These are phyloP conservation scores for Euphorbia corollata DNA, from an alignment of 441 rosid species.

Conservation along the genomic window DNA sequence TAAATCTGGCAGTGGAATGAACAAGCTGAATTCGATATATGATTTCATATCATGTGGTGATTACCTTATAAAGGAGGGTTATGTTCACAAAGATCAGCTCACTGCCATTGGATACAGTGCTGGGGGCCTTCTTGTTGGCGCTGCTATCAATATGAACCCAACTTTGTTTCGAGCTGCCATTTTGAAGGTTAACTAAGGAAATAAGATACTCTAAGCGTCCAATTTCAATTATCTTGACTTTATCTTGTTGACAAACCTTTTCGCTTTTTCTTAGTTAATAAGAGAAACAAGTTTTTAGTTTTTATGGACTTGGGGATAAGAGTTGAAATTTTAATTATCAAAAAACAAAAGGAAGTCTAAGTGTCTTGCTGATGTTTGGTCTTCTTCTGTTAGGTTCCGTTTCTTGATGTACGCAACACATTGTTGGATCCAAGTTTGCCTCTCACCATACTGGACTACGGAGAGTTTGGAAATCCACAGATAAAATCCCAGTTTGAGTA, in stretches of 20 bases:
- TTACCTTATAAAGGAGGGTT: conserved; percentile 59
- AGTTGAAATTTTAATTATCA: too few species aligned
- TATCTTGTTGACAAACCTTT: neutral
- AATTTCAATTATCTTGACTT: neutral
- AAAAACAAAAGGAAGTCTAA: too few species aligned
- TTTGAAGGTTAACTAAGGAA: conserved; percentile 46
- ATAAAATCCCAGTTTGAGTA: conserved; percentile 41
- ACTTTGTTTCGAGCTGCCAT: conserved; percentile 61
- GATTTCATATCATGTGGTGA: conserved; percentile 60
- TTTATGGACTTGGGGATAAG: too few species aligned
- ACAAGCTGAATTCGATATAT: conserved; percentile 58
- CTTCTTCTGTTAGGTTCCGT: conserved; percentile 54
- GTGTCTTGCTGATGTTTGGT: conserved; percentile 14
- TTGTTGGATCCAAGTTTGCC: conserved; percentile 72
- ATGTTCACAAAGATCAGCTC: conserved; percentile 50
- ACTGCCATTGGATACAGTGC: conserved; percentile 75
- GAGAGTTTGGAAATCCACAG: conserved; percentile 87
- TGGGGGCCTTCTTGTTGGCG: conserved; percentile 72
- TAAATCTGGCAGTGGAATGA: conserved; percentile 54
- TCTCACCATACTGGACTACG: conserved; percentile 70
- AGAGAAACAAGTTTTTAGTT: neutral
- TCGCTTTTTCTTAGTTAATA: neutral
- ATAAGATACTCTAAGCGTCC: neutral
- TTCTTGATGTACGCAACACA: conserved; percentile 74
- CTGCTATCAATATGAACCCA: conserved; percentile 58